Conservation (phyloP, 345 rosid genomes). For the Toxicodendron radicans region DNA sequence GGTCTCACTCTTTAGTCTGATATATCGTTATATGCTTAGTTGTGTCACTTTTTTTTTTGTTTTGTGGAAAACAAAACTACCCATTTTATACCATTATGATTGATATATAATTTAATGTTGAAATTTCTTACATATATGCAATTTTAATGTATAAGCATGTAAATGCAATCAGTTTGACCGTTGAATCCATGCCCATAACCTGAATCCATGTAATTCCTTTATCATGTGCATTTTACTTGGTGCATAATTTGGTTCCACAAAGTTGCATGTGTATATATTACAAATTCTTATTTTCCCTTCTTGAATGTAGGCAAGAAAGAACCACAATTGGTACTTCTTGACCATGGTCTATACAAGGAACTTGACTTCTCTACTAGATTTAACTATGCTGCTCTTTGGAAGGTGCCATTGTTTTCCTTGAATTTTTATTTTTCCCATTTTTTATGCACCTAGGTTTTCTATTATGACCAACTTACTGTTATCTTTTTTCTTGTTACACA, state of each 20-base stretch:
- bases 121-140: not conserved
- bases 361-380: constrained; percentile 74
- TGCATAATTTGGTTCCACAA: not conserved
- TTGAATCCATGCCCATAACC: not conserved
- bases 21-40: not conserved
- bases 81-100: not conserved
- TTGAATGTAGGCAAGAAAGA: constrained; percentile 52
- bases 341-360: constrained; percentile 91
- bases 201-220: not conserved
- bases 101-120: not conserved
- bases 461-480: constrained; percentile 2
- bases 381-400: constrained; percentile 90
- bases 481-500: constrained; percentile 12
- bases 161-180: not conserved
- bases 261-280: not conserved
- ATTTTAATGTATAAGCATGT: not conserved
- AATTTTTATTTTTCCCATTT: not conserved
- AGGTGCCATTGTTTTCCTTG: constrained; percentile 37
- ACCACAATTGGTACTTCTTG: constrained; percentile 87
- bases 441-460: constrained; percentile 6
- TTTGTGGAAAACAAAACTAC: not conserved
- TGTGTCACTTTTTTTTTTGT: not conserved
- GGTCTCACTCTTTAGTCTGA: not conserved
- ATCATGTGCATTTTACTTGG: not conserved
- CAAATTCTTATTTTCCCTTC: not conserved